These are phyloP conservation scores for Leccinum angustisporum DNA, from an alignment of 1,284 basidiomycete genomes.

Conservation along the genomic window DNA sequence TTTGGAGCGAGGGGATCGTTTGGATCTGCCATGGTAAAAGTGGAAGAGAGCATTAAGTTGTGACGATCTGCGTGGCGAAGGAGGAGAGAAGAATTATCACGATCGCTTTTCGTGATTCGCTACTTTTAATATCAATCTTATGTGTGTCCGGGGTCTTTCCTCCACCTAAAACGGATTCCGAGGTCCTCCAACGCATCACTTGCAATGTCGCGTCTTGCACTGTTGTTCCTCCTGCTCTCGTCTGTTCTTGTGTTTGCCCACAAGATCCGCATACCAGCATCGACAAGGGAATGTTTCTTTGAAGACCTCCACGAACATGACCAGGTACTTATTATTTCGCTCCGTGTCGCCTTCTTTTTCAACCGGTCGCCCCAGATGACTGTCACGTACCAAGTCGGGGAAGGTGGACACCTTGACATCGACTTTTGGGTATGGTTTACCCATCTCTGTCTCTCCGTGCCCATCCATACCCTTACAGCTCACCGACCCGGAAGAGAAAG, in stretches of 20 bases:
- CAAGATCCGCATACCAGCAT: constrained; percentile 72
- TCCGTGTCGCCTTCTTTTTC: constrained; percentile 1
- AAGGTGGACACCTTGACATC: constrained; percentile 94
- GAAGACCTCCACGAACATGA: constrained; percentile 95
- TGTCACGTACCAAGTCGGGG: constrained; percentile 97
- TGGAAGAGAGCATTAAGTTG: constrained; percentile 10
- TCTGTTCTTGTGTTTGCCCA: constrained; percentile 54
- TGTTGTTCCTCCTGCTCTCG: constrained; percentile 43
- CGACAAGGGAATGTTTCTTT: constrained; percentile 95
- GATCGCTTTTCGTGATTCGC: constrained; percentile 23
- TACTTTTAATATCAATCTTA: constrained; percentile 9
- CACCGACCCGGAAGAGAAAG: constrained; percentile 67
- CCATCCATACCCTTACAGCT: constrained; percentile 49
- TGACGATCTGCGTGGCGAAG: constrained; percentile 25
- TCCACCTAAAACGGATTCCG: constrained; percentile 12
- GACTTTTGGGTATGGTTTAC: constrained; percentile 82
- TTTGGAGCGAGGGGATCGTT: constrained; percentile 67
- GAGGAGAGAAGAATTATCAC: constrained; percentile 34
- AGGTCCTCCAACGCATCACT: constrained; percentile 5
- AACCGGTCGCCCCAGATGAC: constrained; percentile 75
- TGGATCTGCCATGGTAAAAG: constrained; percentile 56
- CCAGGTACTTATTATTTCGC: constrained; percentile 55
- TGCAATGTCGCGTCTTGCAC: constrained; percentile 26
- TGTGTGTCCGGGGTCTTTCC: constrained; percentile 30
- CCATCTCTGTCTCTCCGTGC: not conserved